These are phyloP conservation scores for Lodderomyces theae DNA, from an alignment of 1,139 yeast genomes.

Conservation along the genomic window DNA sequence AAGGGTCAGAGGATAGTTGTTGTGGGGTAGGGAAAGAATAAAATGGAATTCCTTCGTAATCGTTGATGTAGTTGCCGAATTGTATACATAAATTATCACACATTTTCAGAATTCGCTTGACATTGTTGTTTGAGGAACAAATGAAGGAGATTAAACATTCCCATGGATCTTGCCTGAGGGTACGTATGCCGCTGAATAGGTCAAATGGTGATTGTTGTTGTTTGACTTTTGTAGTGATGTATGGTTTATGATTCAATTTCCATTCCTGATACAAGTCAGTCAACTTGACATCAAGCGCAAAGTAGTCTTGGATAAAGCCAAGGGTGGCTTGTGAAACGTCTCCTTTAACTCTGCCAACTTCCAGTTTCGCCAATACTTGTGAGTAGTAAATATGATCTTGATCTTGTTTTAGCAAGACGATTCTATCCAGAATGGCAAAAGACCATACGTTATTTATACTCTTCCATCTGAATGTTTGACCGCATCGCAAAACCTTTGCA, in stretches of 20 bases:
- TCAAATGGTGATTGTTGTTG: slow-evolving; percentile 28
- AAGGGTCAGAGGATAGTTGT: slow-evolving; percentile 34
- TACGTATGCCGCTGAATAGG: slow-evolving; percentile 68
- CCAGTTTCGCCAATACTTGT: slow-evolving; percentile 21
- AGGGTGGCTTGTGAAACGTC: slow-evolving; percentile 29
- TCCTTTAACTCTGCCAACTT: slow-evolving; percentile 7
- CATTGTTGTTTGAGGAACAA: slow-evolving; percentile 94
- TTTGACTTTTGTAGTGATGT: slow-evolving; percentile 26
- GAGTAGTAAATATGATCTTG: slow-evolving; percentile 30
- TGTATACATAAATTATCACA: slow-evolving; percentile 73
- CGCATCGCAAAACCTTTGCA: slow-evolving; percentile 77
- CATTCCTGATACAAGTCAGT: slow-evolving; percentile 57
- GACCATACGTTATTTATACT: slow-evolving; percentile 60
- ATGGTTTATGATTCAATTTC: slow-evolving; percentile 52
- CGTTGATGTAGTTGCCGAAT: slow-evolving; percentile 64
- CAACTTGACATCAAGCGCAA: slow-evolving; percentile 60
- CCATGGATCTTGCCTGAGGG: slow-evolving; percentile 94
- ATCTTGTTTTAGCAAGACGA: slow-evolving; percentile 53
- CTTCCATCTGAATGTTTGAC: slow-evolving; percentile 81
- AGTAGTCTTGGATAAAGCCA: slow-evolving; percentile 60
- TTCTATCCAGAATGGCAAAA: slow-evolving; percentile 47
- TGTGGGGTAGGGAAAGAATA: slow-evolving; percentile 75
- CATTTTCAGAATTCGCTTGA: slow-evolving; percentile 90
- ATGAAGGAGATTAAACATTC: slow-evolving; percentile 87
- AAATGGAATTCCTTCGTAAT: slow-evolving; percentile 52